Evolutionary conservation across 2,329 filamentous ascomycete species (phyloP).

Genomic region (Colletotrichum sansevieriae): DNA sequence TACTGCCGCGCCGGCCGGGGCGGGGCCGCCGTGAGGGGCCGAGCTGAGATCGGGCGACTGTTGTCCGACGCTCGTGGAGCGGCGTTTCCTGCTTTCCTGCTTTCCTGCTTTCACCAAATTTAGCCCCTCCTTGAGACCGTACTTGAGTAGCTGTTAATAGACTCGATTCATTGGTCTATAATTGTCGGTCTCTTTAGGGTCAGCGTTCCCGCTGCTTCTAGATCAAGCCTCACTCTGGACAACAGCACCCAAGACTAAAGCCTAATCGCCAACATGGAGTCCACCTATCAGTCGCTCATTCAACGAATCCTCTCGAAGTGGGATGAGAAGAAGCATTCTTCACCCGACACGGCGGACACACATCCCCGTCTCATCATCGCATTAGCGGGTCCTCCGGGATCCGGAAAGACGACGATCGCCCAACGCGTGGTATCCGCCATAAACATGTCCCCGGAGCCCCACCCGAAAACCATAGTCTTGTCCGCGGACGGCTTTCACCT

Average conservation of each 20-base stretch:
- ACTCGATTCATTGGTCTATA: neutral
- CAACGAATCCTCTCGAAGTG: conserved; percentile 44
- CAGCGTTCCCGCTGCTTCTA: neutral
- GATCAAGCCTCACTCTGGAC: neutral
- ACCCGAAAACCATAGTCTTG: conserved; percentile 27
- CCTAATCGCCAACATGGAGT: conserved; percentile 43
- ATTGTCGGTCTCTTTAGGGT: neutral
- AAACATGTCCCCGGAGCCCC: conserved; percentile 12
- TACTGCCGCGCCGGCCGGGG: conserved; percentile 30
- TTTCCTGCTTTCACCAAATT: neutral
- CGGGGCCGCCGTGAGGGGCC: conserved; percentile 34
- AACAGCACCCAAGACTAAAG: too few relatives aligned
- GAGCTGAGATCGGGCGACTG: conserved; percentile 26
- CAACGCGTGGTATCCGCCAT: conserved; percentile 42
- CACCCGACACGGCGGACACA: neutral
- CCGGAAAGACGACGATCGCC: conserved; percentile 48
- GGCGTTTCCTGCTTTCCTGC: neutral
- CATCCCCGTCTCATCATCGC: conserved; percentile 46
- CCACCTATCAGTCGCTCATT: conserved; percentile 45
- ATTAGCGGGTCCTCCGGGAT: conserved; percentile 51
- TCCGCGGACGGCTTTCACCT: conserved; percentile 49
- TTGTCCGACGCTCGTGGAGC: conserved; percentile 12
- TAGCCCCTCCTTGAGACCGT: neutral
- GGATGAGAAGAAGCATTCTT: conserved; percentile 37
- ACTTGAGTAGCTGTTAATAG: too few relatives aligned